Evolutionary conservation across 345 rosid genomes (phyloP), one percentile per base, ranked within the genome.

Genomic region (Hypericum androsaemum): DNA sequence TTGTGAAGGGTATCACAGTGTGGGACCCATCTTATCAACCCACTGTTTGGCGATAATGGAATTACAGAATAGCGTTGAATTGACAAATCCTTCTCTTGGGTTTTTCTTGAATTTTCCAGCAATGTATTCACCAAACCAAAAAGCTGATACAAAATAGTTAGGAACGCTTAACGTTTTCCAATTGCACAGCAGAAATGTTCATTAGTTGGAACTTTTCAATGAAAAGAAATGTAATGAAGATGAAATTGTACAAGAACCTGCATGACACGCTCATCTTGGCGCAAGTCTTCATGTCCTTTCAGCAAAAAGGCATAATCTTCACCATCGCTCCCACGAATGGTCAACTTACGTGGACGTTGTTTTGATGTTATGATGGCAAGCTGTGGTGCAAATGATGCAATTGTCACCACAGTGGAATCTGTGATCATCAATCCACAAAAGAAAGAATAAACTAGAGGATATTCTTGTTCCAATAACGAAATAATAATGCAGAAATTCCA

Each of bases 211-310:
- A 35, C 47, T 10, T 10, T 6, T 6, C 12, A 15, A 43, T 43
- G 13, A 50, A 61, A 54, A 43, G n/a, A 54, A 37, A 36, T 41
- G 44, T 2, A 13, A 56, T 22, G n/a, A 43, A 8, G 50, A 51
- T 22, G 53, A 52, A 62, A n/a, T n/a, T n/a, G n/a, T n/a, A n/a
- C n/a, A n/a, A n/a, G n/a, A 62, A 90, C 98, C 96, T 92, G 98
- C 98, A 92, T 92, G 67, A 92, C 98, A 64, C 97, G 98, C 59
- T 92, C 98, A 77, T 92, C 97, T 62, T 92, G 98, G 69, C 98
- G 94, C 45, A 92, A 64, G 73, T 92, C 98, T 76, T 92, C 98
- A 64, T 92, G 98, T 37, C 98, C 97, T 76, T 92, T 92, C 58
- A 92, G 77, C 79, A 92, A 69, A 69, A 88, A 92, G 56, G 94